Base-by-base conservation (phyloP, 2,329 filamentous ascomycete genomes). In the Neodidymelliopsis sp. region DNA sequence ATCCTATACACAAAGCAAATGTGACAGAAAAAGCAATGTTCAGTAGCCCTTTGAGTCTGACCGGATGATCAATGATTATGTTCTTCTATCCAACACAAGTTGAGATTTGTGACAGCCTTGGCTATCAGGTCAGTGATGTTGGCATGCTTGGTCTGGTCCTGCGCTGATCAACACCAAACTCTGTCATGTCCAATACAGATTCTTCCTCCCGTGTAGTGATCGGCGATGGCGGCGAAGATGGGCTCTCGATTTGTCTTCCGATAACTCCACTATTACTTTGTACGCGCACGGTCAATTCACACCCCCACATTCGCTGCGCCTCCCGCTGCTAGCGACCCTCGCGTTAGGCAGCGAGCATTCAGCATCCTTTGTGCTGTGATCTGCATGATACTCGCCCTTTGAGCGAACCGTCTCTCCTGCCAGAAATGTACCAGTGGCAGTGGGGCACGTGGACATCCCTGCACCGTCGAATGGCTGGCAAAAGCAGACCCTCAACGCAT, bases 401-500 rank as follows among this genome's bases (percentile, higher is more conserved):
- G 25, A 20, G 31, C 20, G 6, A 20, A 22, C 25, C 20, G 9
- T 2, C 20, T 35, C 13, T 18, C 22, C 12, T 20, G 30, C 24
- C 41, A 40, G 10, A 39, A 15, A 40, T 27, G 41, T 25, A 10
- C 40, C 36, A 4, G 16, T 24, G 35, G 40, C 20, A 50, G 35
- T 40, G 35, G 28, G 35, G 36, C 13, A 25, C 36, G 47, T 50
- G 25, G 40, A 27, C 22, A 45, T 51, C 11, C 57, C 60, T 15
- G 50, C 60, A 20, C 57, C 63, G 47, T 70, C 70, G 23, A 62
- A 64, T 19, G 69, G 69, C 44, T 72, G 68, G 39, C 70, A 72
- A 46, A 73, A 72, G 56, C 68, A 72, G 7, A 67, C 54, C 5
- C 68, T 54, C 39, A 73, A 31, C 10, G 54, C 44, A 35, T 67